Percentiles rank a stretch among this genome's conserved stretches.
These are phyloP conservation scores for Scutellaria barbata DNA, from an alignment of 257 asterid genomes.

Conservation along the genomic window DNA sequence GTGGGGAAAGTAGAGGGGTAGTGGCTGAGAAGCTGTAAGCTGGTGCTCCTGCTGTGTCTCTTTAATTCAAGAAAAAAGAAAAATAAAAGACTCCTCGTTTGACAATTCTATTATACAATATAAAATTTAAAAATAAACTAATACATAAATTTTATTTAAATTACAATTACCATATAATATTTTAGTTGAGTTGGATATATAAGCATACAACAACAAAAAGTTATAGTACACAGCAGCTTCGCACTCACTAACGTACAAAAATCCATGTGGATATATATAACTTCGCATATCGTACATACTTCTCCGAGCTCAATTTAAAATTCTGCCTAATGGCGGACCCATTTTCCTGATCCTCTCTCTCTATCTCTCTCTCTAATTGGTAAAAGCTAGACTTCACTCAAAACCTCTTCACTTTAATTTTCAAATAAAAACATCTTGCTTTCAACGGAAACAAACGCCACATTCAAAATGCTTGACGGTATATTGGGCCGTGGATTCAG, in stretches of 20 bases:
- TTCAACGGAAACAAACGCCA: conserved; percentile 40
- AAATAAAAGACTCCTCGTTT: too few relatives aligned
- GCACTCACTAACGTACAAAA: conserved; percentile 32
- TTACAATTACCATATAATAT: too few relatives aligned
- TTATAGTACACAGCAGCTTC: too few relatives aligned
- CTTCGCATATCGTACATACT: background rate
- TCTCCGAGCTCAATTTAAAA: conserved; percentile 20
- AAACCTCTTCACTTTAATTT: conserved; percentile 27
- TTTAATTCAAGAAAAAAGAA: too few relatives aligned
- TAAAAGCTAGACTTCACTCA: conserved; percentile 14
- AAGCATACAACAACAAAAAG: too few relatives aligned
- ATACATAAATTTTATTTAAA: too few relatives aligned
- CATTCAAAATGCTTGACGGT: conserved; percentile 83
- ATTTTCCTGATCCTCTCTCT: conserved; percentile 35
- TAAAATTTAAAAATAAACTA: too few relatives aligned
- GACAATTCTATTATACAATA: too few relatives aligned
- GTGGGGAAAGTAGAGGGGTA: too few relatives aligned
- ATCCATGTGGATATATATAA: background rate
- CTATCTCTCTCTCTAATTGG: conserved; percentile 7
- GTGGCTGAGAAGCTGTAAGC: too few relatives aligned
- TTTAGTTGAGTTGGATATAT: too few relatives aligned
- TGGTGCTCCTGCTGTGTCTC: too few relatives aligned
- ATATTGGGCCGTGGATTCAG: conserved; percentile 78
- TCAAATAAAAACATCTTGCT: conserved; percentile 9
- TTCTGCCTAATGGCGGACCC: conserved; percentile 42